A percentile compares a stretch with the other conserved stretches of the same genome.
Conservation (phyloP, 768 basidiomycete species). For the Neoboletus brunneissimus region DNA sequence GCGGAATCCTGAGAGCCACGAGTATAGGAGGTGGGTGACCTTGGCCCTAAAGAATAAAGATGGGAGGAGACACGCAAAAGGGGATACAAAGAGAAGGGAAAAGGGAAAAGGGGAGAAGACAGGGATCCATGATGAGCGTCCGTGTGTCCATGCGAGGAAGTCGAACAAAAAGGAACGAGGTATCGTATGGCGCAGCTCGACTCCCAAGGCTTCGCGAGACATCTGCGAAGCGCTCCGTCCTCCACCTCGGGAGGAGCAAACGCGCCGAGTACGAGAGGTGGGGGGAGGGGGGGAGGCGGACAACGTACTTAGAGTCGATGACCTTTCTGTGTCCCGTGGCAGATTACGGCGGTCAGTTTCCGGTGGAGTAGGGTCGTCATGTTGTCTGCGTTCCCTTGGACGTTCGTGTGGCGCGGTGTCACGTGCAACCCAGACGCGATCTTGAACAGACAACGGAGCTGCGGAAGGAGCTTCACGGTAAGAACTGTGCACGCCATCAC, state of each 20-base stretch:
- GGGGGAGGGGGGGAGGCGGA: constrained; percentile 41
- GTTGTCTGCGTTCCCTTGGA: constrained; percentile 26
- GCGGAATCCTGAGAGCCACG: constrained; percentile 31
- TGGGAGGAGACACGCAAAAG: constrained; percentile 29
- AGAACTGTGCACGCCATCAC: constrained; percentile 17
- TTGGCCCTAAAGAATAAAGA: constrained; percentile 42
- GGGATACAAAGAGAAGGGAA: constrained; percentile 29
- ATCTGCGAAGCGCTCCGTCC: constrained; percentile 32
- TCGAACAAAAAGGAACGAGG: constrained; percentile 36
- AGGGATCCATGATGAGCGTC: constrained; percentile 42
- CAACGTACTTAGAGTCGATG: constrained; percentile 46
- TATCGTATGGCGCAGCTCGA: constrained; percentile 34
- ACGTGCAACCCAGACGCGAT: constrained; percentile 25
- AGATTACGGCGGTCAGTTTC: constrained; percentile 22
- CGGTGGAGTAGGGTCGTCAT: constrained; percentile 19
- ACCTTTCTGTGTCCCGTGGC: constrained; percentile 31
- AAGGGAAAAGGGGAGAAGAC: constrained; percentile 31
- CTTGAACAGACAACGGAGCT: constrained; percentile 19
- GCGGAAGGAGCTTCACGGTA: constrained; percentile 20
- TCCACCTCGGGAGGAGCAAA: constrained; percentile 40
- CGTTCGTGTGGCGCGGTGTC: constrained; percentile 12
- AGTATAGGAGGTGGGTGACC: constrained; percentile 35
- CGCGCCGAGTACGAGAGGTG: constrained; percentile 36
- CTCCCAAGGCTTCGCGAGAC: constrained; percentile 49
- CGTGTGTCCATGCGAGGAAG: constrained; percentile 40